phyloP scores from a whole-genome alignment of 1,284 basidiomycete genomes.

The Inonotus obliquus region DNA sequence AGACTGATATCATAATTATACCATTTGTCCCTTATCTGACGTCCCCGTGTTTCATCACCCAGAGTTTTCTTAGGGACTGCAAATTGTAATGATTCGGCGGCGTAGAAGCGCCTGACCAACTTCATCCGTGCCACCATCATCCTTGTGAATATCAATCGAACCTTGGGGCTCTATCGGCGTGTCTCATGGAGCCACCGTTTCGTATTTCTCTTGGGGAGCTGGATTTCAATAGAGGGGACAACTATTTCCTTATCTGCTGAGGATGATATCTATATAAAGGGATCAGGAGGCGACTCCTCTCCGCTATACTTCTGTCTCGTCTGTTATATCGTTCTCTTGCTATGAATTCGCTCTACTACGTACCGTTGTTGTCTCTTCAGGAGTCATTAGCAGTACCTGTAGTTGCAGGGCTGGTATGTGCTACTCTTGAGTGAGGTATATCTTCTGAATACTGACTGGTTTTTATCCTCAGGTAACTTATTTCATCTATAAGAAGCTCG shows the following conservation, averaged over 20 bases:
- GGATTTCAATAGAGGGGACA: neutral
- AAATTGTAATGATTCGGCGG: neutral
- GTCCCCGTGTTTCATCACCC: neutral
- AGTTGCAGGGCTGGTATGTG: neutral
- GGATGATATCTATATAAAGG: neutral
- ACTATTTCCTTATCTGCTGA: neutral
- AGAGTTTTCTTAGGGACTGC: neutral
- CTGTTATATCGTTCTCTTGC: too few species aligned
- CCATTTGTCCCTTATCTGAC: neutral
- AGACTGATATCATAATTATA: neutral
- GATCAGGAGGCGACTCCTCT: neutral
- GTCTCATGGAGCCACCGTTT: neutral
- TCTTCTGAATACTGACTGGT: too few species aligned
- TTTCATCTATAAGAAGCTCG: constrained; percentile 10
- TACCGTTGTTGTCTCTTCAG: neutral
- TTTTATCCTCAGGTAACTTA: neutral
- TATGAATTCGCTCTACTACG: neutral
- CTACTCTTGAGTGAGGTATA: neutral
- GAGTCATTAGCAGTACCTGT: neutral
- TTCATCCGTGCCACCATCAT: neutral
- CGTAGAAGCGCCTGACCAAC: neutral
- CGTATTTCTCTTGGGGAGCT: neutral
- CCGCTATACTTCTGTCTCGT: too few species aligned
- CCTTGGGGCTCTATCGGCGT: neutral
- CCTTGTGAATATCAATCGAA: neutral